Evolutionary conservation across 169 alveolate genomes (phyloP).

Genomic region (Eimeria praecox): DNA sequence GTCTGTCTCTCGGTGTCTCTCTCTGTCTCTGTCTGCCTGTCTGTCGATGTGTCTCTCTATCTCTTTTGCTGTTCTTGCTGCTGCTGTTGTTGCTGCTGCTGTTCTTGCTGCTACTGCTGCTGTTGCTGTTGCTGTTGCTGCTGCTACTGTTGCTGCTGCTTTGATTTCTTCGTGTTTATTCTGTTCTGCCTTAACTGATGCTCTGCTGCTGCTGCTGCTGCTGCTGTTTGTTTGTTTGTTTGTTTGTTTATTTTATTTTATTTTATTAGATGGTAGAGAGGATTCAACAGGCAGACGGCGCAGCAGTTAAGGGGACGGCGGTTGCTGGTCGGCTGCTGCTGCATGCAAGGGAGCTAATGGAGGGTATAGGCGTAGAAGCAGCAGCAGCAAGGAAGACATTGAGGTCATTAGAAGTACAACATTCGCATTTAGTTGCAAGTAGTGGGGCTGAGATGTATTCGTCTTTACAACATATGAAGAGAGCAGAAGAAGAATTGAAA

Average conservation of each 20-base stretch:
- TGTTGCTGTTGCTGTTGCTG: background rate
- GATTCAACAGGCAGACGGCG: background rate
- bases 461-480: background rate
- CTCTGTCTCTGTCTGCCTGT: too few species aligned
- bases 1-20: too few species aligned
- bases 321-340: conserved; percentile 27
- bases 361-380: conserved; percentile 20
- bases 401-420: background rate
- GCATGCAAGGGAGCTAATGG: background rate
- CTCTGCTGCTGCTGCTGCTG: background rate
- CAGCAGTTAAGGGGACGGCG: background rate
- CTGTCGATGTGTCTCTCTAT: too few species aligned
- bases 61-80: background rate
- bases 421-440: background rate
- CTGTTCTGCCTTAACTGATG: background rate
- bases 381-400: background rate
- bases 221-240: background rate
- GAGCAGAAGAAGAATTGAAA: conserved; percentile 11
- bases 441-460: conserved; percentile 54
- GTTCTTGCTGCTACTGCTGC: background rate
- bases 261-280: background rate
- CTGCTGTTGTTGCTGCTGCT: background rate
- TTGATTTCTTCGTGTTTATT: too few species aligned
- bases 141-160: background rate
- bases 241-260: background rate